Percentiles rank a stretch among this genome's conserved stretches.
These are phyloP conservation scores for Cordyceps militaris DNA, from an alignment of 2,329 filamentous ascomycete genomes.

Conservation along the genomic window DNA sequence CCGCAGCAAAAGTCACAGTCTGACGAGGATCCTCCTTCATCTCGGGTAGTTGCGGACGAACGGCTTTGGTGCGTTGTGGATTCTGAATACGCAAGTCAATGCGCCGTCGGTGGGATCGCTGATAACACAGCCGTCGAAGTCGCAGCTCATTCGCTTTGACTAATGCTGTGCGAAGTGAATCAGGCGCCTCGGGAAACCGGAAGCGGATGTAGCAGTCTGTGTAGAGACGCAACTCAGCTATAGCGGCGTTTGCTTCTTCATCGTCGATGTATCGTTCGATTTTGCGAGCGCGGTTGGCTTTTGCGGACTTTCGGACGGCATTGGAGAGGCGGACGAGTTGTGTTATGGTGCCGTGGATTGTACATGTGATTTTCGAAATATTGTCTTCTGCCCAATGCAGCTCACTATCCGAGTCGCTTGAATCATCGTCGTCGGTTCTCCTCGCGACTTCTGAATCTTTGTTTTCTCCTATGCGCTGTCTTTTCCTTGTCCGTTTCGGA, in stretches of 20 bases:
- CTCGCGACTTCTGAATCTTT: constrained; percentile 14
- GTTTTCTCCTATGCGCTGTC: background rate
- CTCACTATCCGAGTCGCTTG: constrained; percentile 15
- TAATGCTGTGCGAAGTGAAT: constrained; percentile 18
- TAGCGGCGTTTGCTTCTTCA: constrained; percentile 22
- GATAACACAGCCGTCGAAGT: constrained; percentile 19
- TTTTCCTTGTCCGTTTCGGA: background rate
- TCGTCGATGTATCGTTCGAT: constrained; percentile 21
- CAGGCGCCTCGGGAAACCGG: constrained; percentile 21
- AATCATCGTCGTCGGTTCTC: constrained; percentile 13
- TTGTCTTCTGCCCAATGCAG: constrained; percentile 15
- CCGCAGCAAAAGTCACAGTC: constrained; percentile 14
- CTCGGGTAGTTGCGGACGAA: constrained; percentile 11
- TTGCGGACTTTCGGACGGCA: constrained; percentile 22
- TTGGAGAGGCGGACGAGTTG: constrained; percentile 24
- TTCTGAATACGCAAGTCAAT: constrained; percentile 14
- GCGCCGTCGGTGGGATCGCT: constrained; percentile 16
- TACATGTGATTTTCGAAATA: constrained; percentile 17
- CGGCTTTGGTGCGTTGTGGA: constrained; percentile 1
- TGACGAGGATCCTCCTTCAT: constrained; percentile 11
- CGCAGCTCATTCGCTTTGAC: constrained; percentile 17
- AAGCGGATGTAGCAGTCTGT: constrained; percentile 23
- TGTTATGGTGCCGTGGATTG: constrained; percentile 22
- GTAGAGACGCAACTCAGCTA: constrained; percentile 22
- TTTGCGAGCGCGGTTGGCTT: constrained; percentile 19